Base-by-base conservation (phyloP, 139 green algal species). In the Picochlorum sp. region DNA sequence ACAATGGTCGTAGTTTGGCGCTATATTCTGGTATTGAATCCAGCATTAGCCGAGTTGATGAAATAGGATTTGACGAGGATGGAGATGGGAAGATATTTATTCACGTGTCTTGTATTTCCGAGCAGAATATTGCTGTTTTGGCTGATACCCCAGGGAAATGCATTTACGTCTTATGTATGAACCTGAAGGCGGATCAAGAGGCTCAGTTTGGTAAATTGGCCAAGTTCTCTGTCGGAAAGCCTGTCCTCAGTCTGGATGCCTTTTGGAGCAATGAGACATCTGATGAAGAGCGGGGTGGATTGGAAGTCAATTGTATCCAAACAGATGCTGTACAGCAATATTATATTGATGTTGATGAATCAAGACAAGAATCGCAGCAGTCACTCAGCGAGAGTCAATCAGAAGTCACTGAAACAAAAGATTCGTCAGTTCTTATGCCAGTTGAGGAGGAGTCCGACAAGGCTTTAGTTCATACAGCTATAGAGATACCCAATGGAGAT, bases 241-340 rank as follows among this genome's bases (percentile, higher is more conserved):
- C 89, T 33, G 81, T 96, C 37, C 59, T 95, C 28, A 89, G 70
- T 57, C 61, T 90, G 25, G 71, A 69, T 0, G 72, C 80, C 1
- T 50, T 60, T 0, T 57, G 60, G n/a, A 75, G 71, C 41, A 33
- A 54, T 3, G 37, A 58, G 28, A 20, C 18, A 26, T 16, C 22
- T 16, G 50, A 65, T 14, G 53, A 30, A n/a, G 49, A 57, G 13
- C 28, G 60, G 50, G 44, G 61, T 9, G 52, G 5, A 16, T 50
- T 69, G 25, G 59, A 74, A 51, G 55, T 94, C 29, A 79, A 69
- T 54, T 79, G 62, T 36, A 65, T 92, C 36, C 87, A 96, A 72
- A 79, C 82, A 7, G 71, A 87, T 16, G 82, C 71, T 0, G 80
- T 96, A 0, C 89, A 96, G 75, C 81, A 89, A 67, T 96, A 96